These are phyloP conservation scores for Purshia tridentata DNA, from an alignment of 306 rosid species.

Conservation along the genomic window DNA sequence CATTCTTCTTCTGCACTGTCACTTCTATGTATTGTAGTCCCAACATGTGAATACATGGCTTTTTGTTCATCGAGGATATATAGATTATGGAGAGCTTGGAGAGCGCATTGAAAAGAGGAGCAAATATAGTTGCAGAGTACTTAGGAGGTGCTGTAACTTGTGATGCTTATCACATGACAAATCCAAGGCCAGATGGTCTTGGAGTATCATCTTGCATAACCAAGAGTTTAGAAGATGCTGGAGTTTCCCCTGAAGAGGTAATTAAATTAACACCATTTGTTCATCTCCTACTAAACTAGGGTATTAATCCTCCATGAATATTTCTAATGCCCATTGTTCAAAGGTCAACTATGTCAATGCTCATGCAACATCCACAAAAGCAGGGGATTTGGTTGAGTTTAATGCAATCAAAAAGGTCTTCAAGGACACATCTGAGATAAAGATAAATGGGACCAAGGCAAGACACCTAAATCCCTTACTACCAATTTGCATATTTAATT, in stretches of 20 bases:
- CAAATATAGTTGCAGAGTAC: constrained; percentile 60
- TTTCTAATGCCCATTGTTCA: neutral
- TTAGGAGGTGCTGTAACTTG: constrained; percentile 68
- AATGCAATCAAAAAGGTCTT: constrained; percentile 68
- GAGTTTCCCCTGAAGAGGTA: constrained; percentile 78
- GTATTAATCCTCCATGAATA: neutral
- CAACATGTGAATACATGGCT: neutral
- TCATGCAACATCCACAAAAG: constrained; percentile 76
- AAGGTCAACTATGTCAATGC: constrained; percentile 83
- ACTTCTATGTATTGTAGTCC: neutral
- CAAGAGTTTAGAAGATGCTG: constrained; percentile 58
- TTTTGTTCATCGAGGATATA: neutral
- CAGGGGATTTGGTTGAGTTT: constrained; percentile 74
- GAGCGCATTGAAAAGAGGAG: constrained; percentile 63
- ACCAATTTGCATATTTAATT: neutral
- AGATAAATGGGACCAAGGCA: constrained; percentile 76
- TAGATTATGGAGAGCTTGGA: constrained; percentile 77
- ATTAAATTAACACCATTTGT: neutral
- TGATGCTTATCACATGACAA: constrained; percentile 81
- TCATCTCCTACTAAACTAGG: neutral
- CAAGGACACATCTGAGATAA: constrained; percentile 54
- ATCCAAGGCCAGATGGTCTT: constrained; percentile 69
- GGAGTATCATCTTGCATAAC: constrained; percentile 69
- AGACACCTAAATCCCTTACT: neutral
- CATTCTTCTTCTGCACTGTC: neutral